These are phyloP conservation scores for Penicillium nucicola DNA, from an alignment of 495 filamentous ascomycete genomes.

Conservation along the genomic window DNA sequence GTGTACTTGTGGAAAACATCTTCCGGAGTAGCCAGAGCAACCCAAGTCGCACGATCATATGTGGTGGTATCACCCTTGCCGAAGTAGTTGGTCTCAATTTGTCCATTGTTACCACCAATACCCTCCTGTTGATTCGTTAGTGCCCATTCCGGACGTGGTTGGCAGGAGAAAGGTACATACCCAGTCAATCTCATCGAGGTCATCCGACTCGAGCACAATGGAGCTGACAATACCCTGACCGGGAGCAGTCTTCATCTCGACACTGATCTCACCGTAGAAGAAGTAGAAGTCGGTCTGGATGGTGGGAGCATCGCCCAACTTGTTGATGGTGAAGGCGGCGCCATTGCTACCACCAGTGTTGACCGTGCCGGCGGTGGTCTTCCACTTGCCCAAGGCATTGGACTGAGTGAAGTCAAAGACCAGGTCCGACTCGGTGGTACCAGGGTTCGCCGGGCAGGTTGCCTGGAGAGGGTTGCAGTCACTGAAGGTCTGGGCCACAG, in stretches of 20 bases:
- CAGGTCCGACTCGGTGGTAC: slow-evolving; percentile 50
- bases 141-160: neutral
- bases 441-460: slow-evolving; percentile 58
- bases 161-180: slow-evolving; percentile 41
- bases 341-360: slow-evolving; percentile 45
- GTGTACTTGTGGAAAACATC: slow-evolving; percentile 75
- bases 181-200: slow-evolving; percentile 96
- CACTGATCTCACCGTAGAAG: slow-evolving; percentile 71
- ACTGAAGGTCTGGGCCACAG: slow-evolving; percentile 46
- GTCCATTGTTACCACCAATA: slow-evolving; percentile 57
- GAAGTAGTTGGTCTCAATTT: slow-evolving; percentile 92
- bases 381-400: slow-evolving; percentile 52
- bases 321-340: slow-evolving; percentile 67
- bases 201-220: slow-evolving; percentile 82
- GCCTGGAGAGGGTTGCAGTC: slow-evolving; percentile 41
- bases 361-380: slow-evolving; percentile 55
- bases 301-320: slow-evolving; percentile 70
- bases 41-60: slow-evolving; percentile 70
- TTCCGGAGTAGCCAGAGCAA: slow-evolving; percentile 60
- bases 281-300: slow-evolving; percentile 72
- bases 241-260: slow-evolving; percentile 67
- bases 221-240: slow-evolving; percentile 77
- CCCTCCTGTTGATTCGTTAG: slow-evolving; percentile 30
- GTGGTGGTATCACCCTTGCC: slow-evolving; percentile 78
- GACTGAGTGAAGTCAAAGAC: slow-evolving; percentile 64